Evolutionary conservation across 208 protist species (phyloP), one percentile per base, ranked within the genome.

Genomic region (Herpetomonas tarakana): DNA sequence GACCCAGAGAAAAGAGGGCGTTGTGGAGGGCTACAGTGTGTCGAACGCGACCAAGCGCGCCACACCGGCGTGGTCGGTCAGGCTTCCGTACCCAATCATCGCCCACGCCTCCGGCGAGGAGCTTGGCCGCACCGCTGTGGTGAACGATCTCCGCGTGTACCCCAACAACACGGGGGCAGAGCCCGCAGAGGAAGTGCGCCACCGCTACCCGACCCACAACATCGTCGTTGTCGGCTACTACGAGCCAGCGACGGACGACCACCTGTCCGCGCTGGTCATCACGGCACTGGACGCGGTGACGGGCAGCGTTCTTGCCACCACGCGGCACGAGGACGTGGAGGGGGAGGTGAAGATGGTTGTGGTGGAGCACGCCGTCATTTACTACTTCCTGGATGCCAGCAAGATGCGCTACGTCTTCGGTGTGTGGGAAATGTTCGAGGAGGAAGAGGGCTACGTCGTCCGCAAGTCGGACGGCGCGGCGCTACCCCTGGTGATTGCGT

Each of bases 401-500:
- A 83, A 81, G 58, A 83, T 91, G 78, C 86, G 87, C 31, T 87
- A 96, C 74, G 78, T 68, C 57, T 71, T 94, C 28, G 82, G 86
- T 11, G 88, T 96, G 31, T 93, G 82, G 85, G 86, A 94, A 65
- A 55, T 96, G 52, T 96, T 95, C 68, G 80, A 93, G 50, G 68
- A 83, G 31, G 86, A 90, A 28, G 51, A 57, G 41, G 70, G 67
- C 44, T 53, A 55, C 18, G 74, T 80, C 0, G 58, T 92, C 44
- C 60, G 54, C 24, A 85, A 84, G 60, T 75, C 81, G 31, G 71
- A 78, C 39, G 86, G 74, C 19, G 87, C 85, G 14, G 88, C 85
- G 1, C 52, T 86, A 38, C 85, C 84, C 31, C 76, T 82, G 38
- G 69, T 93, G 28, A 76, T 90, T 45, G 68, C 82, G 45, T 92